These are phyloP conservation scores for Aureobasidium lini DNA, from an alignment of 2,329 filamentous ascomycete species.

Conservation along the genomic window DNA sequence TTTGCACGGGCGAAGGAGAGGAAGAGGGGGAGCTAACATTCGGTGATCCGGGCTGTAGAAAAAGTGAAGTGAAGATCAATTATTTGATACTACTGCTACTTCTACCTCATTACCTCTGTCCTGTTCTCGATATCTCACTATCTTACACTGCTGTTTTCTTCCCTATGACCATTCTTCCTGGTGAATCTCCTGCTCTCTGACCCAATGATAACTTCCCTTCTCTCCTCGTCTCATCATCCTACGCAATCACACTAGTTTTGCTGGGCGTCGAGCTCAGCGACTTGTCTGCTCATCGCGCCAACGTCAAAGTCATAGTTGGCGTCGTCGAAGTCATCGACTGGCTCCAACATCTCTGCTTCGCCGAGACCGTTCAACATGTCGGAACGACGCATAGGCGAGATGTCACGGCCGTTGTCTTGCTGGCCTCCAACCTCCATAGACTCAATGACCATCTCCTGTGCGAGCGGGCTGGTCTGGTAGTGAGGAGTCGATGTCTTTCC, in stretches of 20 bases:
- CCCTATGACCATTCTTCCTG: no score
- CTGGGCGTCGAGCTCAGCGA: neutral
- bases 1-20: no score
- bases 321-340: neutral
- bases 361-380: conserved; percentile 36
- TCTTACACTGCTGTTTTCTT: neutral
- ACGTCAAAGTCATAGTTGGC: conserved; percentile 2
- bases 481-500: neutral
- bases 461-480: neutral
- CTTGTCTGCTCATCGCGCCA: neutral
- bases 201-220: no score
- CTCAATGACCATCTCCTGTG: neutral
- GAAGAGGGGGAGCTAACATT: no score
- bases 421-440: neutral
- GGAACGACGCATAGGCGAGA: conserved; percentile 30
- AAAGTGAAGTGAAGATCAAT: no score
- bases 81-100: neutral
- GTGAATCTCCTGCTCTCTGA: no score
- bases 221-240: no score
- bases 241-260: neutral
- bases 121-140: no score
- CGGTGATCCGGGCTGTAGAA: no score
- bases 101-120: neutral
- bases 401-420: neutral
- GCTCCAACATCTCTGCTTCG: neutral